Conservation (phyloP, 306 rosid genomes). For the Quercus gilva region DNA sequence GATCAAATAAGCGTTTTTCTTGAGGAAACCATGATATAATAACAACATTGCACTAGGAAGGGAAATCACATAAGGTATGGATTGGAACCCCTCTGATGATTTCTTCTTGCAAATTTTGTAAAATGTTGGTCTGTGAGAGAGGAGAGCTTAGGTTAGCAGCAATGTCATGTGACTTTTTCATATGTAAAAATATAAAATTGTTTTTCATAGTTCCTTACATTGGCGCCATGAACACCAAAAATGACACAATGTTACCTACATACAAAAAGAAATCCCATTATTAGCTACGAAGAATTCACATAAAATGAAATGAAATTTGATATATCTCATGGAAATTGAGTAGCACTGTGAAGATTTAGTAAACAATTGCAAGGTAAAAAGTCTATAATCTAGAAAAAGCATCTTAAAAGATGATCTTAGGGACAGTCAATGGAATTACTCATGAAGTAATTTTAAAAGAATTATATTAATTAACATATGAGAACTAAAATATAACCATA, state of each 20-base stretch:
- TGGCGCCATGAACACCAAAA: constrained; percentile 72
- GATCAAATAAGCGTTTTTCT: constrained; percentile 50
- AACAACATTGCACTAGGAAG: constrained; percentile 59
- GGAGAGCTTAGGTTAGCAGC: neutral
- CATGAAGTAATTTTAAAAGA: neutral
- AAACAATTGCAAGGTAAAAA: neutral
- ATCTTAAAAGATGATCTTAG: neutral
- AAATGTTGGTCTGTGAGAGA: constrained; percentile 56
- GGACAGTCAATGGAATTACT: neutral
- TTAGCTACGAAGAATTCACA: no score
- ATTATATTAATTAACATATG: neutral
- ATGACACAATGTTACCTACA: constrained; percentile 63
- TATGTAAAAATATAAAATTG: neutral
- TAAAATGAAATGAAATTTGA: no score
- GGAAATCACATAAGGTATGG: constrained; percentile 65
- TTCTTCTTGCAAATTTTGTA: constrained; percentile 60
- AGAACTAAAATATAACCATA: neutral
- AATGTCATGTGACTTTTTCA: neutral
- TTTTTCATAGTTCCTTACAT: constrained; percentile 44
- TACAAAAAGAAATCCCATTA: neutral
- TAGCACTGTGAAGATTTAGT: constrained; percentile 2
- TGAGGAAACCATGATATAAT: constrained; percentile 58
- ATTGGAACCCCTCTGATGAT: constrained; percentile 59
- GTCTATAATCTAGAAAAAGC: neutral
- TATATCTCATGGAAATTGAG: no score